Evolutionary conservation across 2,329 filamentous ascomycete species (phyloP), one percentile per base, ranked within the genome.

Genomic region (Penicillium sp.): DNA sequence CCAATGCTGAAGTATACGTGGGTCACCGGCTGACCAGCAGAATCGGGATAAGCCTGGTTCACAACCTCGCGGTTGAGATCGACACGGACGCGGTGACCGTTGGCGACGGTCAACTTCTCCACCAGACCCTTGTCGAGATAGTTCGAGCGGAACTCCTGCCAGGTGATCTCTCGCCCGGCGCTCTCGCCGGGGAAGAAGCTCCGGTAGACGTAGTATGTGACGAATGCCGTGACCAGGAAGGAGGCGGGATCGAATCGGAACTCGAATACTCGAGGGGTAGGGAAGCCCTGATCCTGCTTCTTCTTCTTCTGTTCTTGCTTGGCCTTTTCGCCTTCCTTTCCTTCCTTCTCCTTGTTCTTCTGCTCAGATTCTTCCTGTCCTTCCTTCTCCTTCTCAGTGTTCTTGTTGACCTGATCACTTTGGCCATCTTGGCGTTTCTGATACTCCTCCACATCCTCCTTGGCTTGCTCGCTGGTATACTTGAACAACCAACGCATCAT

Each of bases 71-170:
- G 88, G 74, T 96, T 88, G 51, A 95, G 82, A 66, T 91, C 86
- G 35, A 97, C 91, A 56, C 90, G 86, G 48, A 98, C 95, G 62
- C 86, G 86, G 69, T 86, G 88, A 64, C 88, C 86, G 68, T 92
- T 88, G 54, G 96, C 85, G 37, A 96, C 88, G 17, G 88, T 88
- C 67, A 99, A 84, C 81, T 93, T 97, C 79, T 97, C 91, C 20
- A 99, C 93, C 25, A 99, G 84, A 7, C 95, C 95, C 82, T 96
- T 97, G 78, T 97, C 92, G 61, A 99, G 83, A 82, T 96, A 98
- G 35, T 92, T 95, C 68, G 87, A 93, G 63, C 91, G 84, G 79
- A 99, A 91, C 79, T 99, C 95, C 78, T 99, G 93, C 91, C 92
- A 99, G 57, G 95, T 98, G 60, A 99, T 97, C 73, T 99, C 94